Evolutionary conservation across 306 rosid genomes (phyloP), one percentile per base, ranked within the genome.

Genomic region (Sphenostylis stenocarpa): DNA sequence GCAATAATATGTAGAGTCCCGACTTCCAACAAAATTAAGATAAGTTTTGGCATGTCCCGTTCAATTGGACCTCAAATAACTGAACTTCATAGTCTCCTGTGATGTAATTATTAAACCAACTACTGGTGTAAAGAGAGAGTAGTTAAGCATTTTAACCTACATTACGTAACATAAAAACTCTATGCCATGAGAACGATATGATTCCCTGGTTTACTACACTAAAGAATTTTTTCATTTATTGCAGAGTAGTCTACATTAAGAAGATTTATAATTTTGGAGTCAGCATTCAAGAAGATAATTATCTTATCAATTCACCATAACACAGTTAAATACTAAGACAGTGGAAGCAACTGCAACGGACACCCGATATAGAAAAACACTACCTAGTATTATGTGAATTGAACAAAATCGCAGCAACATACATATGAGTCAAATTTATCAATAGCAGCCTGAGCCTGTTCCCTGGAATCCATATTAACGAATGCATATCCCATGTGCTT

Each of bases 391-490:
- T 38, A 17, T 43, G 21, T 39, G 43, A 36, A 20, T 15, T 12
- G 17, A 67, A 67, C 69, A 39, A 6, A 47, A 69, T 29, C 3
- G 38, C 73, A 73, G 49, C 51, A 77, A 84, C 89, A 72, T 76
- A 94, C 97, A 45, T 85, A 76, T 69, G 84, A 85, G 29, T 91
- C 61, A 78, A 90, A 87, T 75, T 89, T 84, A 13, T 87, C 84
- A 65, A 94, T 70, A 36, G 74, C 97, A 62, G 91, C 90, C 77
- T 77, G 90, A 78, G 99, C 91, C 77, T 84, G 91, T 67, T 90
- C 99, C 56, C 73, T 84, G 3, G 97, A 81, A 73, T 81, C 89
- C 97, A 89, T 88, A 70, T 96, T 95, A 67, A 92, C 86, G 70
- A 95, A 95, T 70, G 93, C 89, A 79, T 83, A 92, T 6, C 97